These are phyloP conservation scores for Heterobasidion irregulare DNA, from an alignment of 1,284 basidiomycete species.

Conservation along the genomic window DNA sequence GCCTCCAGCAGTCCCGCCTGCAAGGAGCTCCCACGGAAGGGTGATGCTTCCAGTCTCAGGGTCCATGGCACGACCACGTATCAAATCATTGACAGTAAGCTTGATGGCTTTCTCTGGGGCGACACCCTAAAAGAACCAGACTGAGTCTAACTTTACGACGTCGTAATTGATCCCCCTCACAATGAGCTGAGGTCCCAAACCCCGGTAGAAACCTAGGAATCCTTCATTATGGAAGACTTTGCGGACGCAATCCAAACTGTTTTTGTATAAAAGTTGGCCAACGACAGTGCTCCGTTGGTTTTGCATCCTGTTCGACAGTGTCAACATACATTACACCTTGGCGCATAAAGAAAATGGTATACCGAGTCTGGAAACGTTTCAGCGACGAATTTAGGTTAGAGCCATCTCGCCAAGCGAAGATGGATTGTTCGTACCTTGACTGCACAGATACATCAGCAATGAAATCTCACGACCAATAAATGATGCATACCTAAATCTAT, in stretches of 20 bases:
- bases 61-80: conserved; percentile 81
- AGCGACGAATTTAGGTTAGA: not conserved
- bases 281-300: conserved; percentile 95
- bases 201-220: conserved; percentile 92
- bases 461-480: not conserved
- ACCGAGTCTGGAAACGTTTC: conserved; percentile 51
- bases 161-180: conserved; percentile 32
- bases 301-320: conserved; percentile 65
- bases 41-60: conserved; percentile 93
- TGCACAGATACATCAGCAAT: conserved; percentile 17
- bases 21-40: conserved; percentile 80
- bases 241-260: conserved; percentile 87
- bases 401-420: not conserved
- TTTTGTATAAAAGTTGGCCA: conserved; percentile 91
- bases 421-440: conserved; percentile 53
- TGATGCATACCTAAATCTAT: conserved; percentile 78
- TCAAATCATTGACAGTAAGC: conserved; percentile 90
- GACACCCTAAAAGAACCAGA: conserved; percentile 60
- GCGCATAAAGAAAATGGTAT: conserved; percentile 6
- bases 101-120: conserved; percentile 99
- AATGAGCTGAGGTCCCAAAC: conserved; percentile 90
- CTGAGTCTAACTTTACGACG: not conserved
- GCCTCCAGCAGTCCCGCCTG: conserved; percentile 91
- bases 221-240: conserved; percentile 97
- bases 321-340: not conserved